Evolutionary conservation across 2,329 filamentous ascomycete species (phyloP).

Genomic region (Teratosphaeriaceae sp.): DNA sequence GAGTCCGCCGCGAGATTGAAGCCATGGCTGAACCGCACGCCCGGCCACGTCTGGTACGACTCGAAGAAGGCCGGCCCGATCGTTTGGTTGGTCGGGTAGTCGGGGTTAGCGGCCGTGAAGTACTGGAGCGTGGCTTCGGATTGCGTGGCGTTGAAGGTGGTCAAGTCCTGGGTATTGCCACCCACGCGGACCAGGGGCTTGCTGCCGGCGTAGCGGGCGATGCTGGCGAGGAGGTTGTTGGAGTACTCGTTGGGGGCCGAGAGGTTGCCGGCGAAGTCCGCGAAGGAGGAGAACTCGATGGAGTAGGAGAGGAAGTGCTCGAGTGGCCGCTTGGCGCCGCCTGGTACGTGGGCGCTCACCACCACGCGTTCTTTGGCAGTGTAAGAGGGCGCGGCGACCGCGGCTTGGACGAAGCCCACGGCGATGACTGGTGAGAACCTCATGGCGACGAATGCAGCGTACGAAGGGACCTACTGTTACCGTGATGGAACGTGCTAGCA

Average conservation of each 20-base stretch:
- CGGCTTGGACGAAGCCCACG: too few species aligned
- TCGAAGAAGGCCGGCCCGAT: conserved; percentile 59
- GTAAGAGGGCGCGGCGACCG: too few species aligned
- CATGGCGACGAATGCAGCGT: too few species aligned
- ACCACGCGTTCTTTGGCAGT: too few species aligned
- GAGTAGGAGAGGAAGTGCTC: conserved; percentile 47
- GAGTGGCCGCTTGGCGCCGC: conserved; percentile 25
- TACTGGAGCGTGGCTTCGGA: conserved; percentile 47
- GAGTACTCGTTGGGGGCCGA: conserved; percentile 54
- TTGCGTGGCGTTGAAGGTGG: conserved; percentile 51
- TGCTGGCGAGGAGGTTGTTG: conserved; percentile 52
- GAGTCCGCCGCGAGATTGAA: conserved; percentile 54
- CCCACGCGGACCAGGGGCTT: conserved; percentile 58
- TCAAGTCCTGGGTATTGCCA: conserved; percentile 62
- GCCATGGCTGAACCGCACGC: conserved; percentile 53
- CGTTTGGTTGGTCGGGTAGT: conserved; percentile 55
- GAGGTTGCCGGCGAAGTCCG: conserved; percentile 49
- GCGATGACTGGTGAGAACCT: too few species aligned
- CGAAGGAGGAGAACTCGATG: conserved; percentile 48
- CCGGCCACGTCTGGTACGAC: conserved; percentile 52
- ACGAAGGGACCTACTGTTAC: too few species aligned
- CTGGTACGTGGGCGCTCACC: conserved; percentile 40
- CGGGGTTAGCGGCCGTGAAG: conserved; percentile 40
- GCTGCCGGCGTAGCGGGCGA: conserved; percentile 39
- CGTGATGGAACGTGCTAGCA: too few species aligned